Evolutionary conservation across 2,329 filamentous ascomycete genomes (phyloP).

Genomic region (Trichoderma hamatum): DNA sequence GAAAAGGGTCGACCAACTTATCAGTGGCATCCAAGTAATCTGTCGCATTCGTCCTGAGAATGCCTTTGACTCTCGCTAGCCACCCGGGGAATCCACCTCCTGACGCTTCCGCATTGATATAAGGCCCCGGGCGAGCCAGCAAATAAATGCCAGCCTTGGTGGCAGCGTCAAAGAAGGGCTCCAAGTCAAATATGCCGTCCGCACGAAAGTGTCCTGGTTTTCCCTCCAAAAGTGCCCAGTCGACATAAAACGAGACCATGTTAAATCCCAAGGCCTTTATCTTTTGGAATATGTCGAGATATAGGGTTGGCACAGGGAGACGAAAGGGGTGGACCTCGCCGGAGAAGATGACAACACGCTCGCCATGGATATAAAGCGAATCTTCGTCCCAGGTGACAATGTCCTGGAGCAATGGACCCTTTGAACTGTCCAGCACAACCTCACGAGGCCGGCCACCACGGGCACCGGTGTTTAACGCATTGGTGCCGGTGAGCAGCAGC

Average conservation of each 20-base stretch:
- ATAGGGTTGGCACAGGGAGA: slow-evolving; percentile 50
- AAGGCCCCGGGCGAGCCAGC: slow-evolving; percentile 70
- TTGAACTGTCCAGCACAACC: slow-evolving; percentile 32
- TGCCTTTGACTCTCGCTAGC: slow-evolving; percentile 69
- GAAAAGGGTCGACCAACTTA: slow-evolving; percentile 45
- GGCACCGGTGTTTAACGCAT: slow-evolving; percentile 29
- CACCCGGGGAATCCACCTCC: slow-evolving; percentile 83
- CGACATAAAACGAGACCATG: slow-evolving; percentile 75
- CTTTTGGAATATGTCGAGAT: slow-evolving; percentile 79
- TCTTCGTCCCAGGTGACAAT: slow-evolving; percentile 71
- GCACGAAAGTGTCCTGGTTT: slow-evolving; percentile 69
- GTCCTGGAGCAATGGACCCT: slow-evolving; percentile 39
- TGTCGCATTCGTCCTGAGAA: slow-evolving; percentile 63
- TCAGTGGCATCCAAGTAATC: slow-evolving; percentile 69
- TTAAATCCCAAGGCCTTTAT: slow-evolving; percentile 81
- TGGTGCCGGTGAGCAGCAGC: slow-evolving; percentile 20
- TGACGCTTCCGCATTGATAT: slow-evolving; percentile 77
- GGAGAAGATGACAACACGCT: slow-evolving; percentile 71
- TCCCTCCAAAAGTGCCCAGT: slow-evolving; percentile 79
- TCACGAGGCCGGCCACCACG: slow-evolving; percentile 32
- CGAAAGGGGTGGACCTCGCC: slow-evolving; percentile 74
- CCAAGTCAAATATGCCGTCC: slow-evolving; percentile 71
- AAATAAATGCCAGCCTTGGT: slow-evolving; percentile 74
- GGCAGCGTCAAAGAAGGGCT: slow-evolving; percentile 78
- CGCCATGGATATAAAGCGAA: slow-evolving; percentile 69